phyloP scores from a whole-genome alignment of 2,329 filamentous ascomycete species.

The Colletotrichum cordylinicola region DNA sequence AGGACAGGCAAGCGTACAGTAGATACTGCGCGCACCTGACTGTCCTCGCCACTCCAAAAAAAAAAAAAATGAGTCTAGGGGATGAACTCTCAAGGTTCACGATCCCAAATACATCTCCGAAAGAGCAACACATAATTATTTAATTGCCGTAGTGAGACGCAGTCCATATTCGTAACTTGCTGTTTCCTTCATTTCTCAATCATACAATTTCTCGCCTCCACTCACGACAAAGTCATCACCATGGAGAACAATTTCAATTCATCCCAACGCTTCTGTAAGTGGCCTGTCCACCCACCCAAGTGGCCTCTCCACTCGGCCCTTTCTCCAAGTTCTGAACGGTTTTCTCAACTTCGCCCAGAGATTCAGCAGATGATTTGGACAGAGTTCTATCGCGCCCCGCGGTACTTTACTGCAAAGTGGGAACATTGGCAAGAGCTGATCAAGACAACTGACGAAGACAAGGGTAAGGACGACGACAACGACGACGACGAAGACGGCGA shows the following conservation, averaged over 20 bases:
- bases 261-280: no score
- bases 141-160: fast-evolving
- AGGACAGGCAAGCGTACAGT: no score
- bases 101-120: background rate
- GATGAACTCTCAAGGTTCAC: background rate
- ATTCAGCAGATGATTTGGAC: background rate
- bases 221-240: background rate
- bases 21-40: no score
- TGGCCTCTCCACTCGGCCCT: no score
- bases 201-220: fast-evolving
- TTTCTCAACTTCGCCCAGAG: background rate
- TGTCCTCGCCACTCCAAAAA: no score
- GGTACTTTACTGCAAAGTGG: background rate
- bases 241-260: background rate
- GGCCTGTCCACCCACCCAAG: no score
- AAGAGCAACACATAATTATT: background rate
- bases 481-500: no score
- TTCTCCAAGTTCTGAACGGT: background rate
- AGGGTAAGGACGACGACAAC: no score
- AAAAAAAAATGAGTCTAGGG: no score
- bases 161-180: background rate
- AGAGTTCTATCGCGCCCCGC: background rate
- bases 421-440: no score
- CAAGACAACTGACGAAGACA: no score
- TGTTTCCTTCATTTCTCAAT: fast-evolving